Conservation (phyloP, 108 stramenopile genomes). For the Fragilaria radians region DNA sequence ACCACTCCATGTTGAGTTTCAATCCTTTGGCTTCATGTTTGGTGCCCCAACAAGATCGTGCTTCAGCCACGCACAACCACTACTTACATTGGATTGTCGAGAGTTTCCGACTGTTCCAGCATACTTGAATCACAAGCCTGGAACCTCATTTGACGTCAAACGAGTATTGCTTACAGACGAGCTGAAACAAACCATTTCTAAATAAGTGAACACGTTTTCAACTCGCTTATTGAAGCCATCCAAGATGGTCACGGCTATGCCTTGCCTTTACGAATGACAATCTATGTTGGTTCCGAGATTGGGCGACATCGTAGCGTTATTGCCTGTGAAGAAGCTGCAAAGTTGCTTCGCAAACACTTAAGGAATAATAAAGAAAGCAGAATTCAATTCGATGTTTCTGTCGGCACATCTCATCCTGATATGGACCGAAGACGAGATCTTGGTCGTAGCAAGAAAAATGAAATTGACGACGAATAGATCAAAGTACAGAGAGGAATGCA, state of each 20-base stretch:
- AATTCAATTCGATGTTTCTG: conserved; percentile 6
- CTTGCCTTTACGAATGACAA: conserved; percentile 59
- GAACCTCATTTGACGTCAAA: conserved; percentile 60
- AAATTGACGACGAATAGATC: not conserved
- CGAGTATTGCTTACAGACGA: conserved; percentile 33
- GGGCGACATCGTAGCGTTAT: conserved; percentile 81
- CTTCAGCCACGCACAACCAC: conserved; percentile 53
- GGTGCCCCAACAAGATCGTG: conserved; percentile 54
- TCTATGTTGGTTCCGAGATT: conserved; percentile 58
- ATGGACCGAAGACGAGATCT: not conserved
- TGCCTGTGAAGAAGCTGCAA: conserved; percentile 36
- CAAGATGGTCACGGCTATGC: conserved; percentile 70
- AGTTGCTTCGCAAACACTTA: conserved; percentile 26
- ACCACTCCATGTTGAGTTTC: conserved; percentile 64
- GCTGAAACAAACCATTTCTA: conserved; percentile 11
- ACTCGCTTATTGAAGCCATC: conserved; percentile 46
- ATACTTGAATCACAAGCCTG: conserved; percentile 52
- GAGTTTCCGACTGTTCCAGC: conserved; percentile 48
- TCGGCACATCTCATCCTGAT: conserved; percentile 1
- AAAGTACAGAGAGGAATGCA: no score
- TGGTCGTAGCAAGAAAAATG: not conserved
- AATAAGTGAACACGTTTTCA: conserved; percentile 39
- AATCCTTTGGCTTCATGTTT: conserved; percentile 71
- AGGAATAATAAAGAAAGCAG: conserved; percentile 17
- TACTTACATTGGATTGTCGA: conserved; percentile 50